phyloP scores from a whole-genome alignment of 2,329 filamentous ascomycete genomes.

The Sporothrix mexicana region DNA sequence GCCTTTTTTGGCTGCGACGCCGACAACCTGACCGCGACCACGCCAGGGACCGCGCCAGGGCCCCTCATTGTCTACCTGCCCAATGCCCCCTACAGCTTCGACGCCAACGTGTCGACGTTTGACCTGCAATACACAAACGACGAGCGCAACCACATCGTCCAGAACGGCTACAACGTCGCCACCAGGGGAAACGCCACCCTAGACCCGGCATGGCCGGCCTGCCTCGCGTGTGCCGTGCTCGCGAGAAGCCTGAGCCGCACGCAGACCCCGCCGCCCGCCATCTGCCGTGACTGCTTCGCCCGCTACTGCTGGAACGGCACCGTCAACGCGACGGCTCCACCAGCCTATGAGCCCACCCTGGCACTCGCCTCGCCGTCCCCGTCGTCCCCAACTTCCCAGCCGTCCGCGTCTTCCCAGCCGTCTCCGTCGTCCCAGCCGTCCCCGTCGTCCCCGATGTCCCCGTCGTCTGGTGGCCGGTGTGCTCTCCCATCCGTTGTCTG shows the following conservation, averaged over 20 bases:
- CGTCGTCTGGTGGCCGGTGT: no score
- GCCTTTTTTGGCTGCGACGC: constrained; percentile 6
- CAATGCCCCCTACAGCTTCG: constrained; percentile 3
- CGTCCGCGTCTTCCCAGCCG: no score
- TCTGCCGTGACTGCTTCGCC: not conserved
- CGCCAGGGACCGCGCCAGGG: not conserved
- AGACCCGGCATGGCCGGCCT: constrained; percentile 1
- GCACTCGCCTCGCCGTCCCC: not conserved
- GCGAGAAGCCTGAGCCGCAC: constrained; percentile 4
- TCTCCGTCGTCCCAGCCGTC: no score
- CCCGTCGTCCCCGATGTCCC: no score
- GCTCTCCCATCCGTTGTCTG: no score
- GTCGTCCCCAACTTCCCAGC: no score
- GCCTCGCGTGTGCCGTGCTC: constrained; percentile 1
- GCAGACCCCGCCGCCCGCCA: not conserved
- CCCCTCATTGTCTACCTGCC: constrained; percentile 8
- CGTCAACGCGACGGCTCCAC: not conserved
- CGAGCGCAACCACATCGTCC: constrained; percentile 11
- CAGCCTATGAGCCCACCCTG: not conserved
- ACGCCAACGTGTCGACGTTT: constrained; percentile 2
- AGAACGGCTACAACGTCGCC: constrained; percentile 19
- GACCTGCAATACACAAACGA: constrained; percentile 8
- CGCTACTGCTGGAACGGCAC: constrained; percentile 12
- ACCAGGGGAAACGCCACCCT: not conserved
- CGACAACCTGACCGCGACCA: not conserved